A percentile compares a stretch with the other conserved stretches of the same genome.
Conservation (phyloP, 176 grass and related monocot species). For the Zizania latifolia region DNA sequence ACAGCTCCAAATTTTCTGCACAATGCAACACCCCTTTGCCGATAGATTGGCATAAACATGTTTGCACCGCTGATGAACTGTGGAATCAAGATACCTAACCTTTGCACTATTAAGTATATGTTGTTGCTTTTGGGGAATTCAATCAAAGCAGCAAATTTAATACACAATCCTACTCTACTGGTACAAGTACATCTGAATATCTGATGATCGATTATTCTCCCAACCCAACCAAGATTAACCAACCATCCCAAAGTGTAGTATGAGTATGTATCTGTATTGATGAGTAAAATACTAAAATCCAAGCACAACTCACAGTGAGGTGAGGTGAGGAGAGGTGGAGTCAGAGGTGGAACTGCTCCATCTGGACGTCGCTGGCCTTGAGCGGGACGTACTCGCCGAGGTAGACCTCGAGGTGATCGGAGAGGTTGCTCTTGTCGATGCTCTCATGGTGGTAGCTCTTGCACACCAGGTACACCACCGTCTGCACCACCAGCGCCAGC, state of each 20-base stretch:
- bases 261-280: not conserved
- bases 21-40: too few species aligned
- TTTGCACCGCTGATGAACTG: not conserved
- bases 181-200: not conserved
- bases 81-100: not conserved
- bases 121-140: not conserved
- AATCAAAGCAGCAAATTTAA: not conserved
- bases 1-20: not conserved
- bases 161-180: not conserved
- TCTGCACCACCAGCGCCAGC: slow-evolving; percentile 73
- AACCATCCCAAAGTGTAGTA: not conserved
- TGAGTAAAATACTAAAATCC: not conserved
- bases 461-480: slow-evolving; percentile 84
- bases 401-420: slow-evolving; percentile 86
- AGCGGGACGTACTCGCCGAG: slow-evolving; percentile 82
- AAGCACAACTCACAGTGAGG: not conserved
- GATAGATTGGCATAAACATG: not conserved
- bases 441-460: slow-evolving; percentile 90
- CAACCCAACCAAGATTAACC: not conserved
- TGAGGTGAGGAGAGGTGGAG: too few species aligned
- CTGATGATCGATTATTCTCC: not conserved
- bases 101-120: not conserved
- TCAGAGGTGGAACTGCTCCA: slow-evolving; percentile 70
- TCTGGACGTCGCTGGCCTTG: slow-evolving; percentile 76
- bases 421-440: slow-evolving; percentile 80